Evolutionary conservation across 164 flowering plant species (phyloP).

Genomic region (Vitis rotundifolia): DNA sequence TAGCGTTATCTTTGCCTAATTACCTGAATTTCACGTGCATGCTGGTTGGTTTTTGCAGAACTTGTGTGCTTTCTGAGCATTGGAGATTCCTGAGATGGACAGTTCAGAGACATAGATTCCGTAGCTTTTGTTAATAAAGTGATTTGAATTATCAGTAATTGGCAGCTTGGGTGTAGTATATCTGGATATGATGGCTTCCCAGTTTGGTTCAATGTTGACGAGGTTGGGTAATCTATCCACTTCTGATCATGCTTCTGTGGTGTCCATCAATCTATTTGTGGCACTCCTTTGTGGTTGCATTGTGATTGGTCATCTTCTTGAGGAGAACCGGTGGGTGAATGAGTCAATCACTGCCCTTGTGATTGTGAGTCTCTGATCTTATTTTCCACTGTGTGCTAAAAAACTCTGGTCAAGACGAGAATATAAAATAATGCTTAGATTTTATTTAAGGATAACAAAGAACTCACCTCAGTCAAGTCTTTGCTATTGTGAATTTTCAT

Average conservation of each 20-base stretch:
- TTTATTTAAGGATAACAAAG: no score
- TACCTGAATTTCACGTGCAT: no score
- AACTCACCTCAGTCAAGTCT: no score
- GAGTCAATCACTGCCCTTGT: constrained; percentile 69
- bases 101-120: constrained; percentile 30
- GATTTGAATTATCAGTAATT: not conserved
- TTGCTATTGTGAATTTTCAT: no score
- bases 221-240: constrained; percentile 30
- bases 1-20: no score
- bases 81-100: constrained; percentile 19
- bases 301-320: constrained; percentile 71
- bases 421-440: no score
- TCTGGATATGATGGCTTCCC: constrained; percentile 25
- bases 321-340: constrained; percentile 73
- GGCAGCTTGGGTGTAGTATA: not conserved
- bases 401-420: no score
- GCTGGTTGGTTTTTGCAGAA: constrained; percentile 7
- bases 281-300: constrained; percentile 75
- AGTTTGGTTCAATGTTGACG: constrained; percentile 14
- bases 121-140: not conserved
- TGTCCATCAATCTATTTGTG: constrained; percentile 62
- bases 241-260: constrained; percentile 56
- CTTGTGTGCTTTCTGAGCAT: constrained; percentile 1
- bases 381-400: no score
- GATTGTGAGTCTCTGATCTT: constrained; percentile 43